phyloP scores from a whole-genome alignment of 169 alveolate genomes.

The Plasmodium knowlesi region DNA sequence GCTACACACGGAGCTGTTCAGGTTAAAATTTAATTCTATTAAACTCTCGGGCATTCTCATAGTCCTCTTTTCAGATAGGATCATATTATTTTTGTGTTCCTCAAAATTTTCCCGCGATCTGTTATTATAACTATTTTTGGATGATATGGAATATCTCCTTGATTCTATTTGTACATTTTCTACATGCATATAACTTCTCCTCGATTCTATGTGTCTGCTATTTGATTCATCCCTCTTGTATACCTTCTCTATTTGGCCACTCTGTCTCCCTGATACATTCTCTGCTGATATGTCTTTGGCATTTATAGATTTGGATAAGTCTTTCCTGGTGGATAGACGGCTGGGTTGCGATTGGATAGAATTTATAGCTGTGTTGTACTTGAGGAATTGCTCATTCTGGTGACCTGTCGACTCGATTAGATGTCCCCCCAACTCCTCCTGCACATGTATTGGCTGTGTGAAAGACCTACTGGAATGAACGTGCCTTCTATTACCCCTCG shows the following conservation, averaged over 20 bases:
- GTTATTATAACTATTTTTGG: background rate
- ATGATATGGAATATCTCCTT: background rate
- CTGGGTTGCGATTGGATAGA: background rate
- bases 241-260: background rate
- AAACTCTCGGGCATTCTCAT: background rate
- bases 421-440: background rate
- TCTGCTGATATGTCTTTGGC: background rate
- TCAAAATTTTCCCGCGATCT: background rate
- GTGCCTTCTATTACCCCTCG: background rate
- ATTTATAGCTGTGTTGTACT: background rate
- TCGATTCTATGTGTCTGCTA: background rate
- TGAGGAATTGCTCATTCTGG: background rate
- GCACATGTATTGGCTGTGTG: background rate
- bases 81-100: background rate
- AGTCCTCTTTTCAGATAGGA: background rate
- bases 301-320: background rate
- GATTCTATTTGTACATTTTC: background rate
- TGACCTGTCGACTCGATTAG: background rate
- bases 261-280: background rate
- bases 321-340: background rate
- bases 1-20: background rate
- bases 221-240: background rate
- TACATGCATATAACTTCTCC: slow-evolving; percentile 11
- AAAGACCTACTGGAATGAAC: background rate
- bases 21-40: slow-evolving; percentile 1